A percentile compares a stretch with the other conserved stretches of the same genome.
Conservation (phyloP, 179 eudicot genomes). For the Pouteria campechiana region DNA sequence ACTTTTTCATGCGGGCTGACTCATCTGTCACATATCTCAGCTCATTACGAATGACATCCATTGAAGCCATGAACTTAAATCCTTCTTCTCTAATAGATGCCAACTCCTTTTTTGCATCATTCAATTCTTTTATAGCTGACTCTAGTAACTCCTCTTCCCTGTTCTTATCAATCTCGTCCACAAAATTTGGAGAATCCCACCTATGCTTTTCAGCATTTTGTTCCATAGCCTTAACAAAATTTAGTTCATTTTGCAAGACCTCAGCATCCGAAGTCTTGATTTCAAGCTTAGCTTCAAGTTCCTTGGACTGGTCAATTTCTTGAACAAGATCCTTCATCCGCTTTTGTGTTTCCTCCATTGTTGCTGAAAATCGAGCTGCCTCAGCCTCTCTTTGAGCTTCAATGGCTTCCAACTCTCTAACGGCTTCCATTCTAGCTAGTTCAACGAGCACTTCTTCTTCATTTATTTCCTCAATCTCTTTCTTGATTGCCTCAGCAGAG, state of each 20-base stretch:
- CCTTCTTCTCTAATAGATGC: conserved; percentile 32
- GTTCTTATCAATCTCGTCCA: neutral
- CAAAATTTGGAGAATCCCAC: conserved; percentile 7
- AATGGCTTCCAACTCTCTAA: conserved; percentile 53
- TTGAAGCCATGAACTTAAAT: conserved; percentile 58
- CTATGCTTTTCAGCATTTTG: conserved; percentile 4
- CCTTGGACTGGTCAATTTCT: conserved; percentile 28
- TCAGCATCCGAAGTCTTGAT: conserved; percentile 32
- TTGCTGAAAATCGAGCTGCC: conserved; percentile 13
- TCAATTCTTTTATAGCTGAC: conserved; percentile 30
- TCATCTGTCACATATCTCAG: conserved; percentile 25
- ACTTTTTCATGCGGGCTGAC: conserved; percentile 21
- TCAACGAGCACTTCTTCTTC: conserved; percentile 87
- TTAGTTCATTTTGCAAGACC: conserved; percentile 43
- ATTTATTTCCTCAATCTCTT: conserved; percentile 60
- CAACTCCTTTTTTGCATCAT: conserved; percentile 46
- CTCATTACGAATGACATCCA: conserved; percentile 59
- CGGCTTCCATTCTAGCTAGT: conserved; percentile 76
- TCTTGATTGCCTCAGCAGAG: conserved; percentile 29
- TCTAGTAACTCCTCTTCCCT: conserved; percentile 7
- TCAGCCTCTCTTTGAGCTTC: conserved; percentile 49
- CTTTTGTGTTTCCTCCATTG: conserved; percentile 31
- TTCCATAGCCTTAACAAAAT: conserved; percentile 41
- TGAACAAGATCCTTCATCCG: conserved; percentile 26
- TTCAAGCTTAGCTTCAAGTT: conserved; percentile 32